Conservation (phyloP, 352 stramenopile genomes). For the Phytophthora pisi region DNA sequence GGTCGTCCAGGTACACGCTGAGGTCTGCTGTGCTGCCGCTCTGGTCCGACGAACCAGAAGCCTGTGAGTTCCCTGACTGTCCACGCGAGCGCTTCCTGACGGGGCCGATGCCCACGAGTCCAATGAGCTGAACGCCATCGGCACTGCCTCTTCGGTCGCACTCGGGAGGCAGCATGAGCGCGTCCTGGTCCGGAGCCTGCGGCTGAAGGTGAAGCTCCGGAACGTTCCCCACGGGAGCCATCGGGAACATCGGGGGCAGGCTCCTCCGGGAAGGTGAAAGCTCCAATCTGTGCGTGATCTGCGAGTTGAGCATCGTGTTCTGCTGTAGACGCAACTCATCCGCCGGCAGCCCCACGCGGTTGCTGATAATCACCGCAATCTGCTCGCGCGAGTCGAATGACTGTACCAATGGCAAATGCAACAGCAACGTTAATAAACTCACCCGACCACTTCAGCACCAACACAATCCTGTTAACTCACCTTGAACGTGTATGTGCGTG, state of each 20-base stretch:
- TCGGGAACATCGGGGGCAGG: conserved; percentile 56
- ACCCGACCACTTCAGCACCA: background rate
- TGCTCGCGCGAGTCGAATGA: conserved; percentile 78
- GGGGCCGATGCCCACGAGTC: conserved; percentile 34
- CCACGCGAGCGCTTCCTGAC: conserved; percentile 56
- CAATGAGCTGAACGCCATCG: conserved; percentile 40
- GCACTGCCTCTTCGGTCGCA: conserved; percentile 37
- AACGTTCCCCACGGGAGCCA: conserved; percentile 29
- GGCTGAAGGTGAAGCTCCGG: conserved; percentile 23
- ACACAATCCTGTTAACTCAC: conserved; percentile 9
- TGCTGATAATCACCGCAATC: conserved; percentile 66
- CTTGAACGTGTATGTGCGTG: conserved; percentile 84
- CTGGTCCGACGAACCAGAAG: conserved; percentile 51
- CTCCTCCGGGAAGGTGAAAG: conserved; percentile 59
- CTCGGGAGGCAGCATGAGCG: conserved; percentile 29
- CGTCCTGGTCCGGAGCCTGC: conserved; percentile 32
- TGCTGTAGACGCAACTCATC: conserved; percentile 72
- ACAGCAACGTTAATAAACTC: conserved; percentile 6
- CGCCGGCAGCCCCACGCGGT: conserved; percentile 52
- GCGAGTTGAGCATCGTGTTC: conserved; percentile 84
- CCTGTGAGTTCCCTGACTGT: conserved; percentile 58
- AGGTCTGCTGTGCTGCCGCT: conserved; percentile 52
- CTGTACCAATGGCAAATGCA: conserved; percentile 17
- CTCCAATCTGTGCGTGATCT: conserved; percentile 78
- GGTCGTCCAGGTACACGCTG: conserved; percentile 44